Evolutionary conservation across 192 early-diverging fungal genomes (phyloP), one percentile per base, ranked within the genome.

Genomic region (Dissophora globulifera): DNA sequence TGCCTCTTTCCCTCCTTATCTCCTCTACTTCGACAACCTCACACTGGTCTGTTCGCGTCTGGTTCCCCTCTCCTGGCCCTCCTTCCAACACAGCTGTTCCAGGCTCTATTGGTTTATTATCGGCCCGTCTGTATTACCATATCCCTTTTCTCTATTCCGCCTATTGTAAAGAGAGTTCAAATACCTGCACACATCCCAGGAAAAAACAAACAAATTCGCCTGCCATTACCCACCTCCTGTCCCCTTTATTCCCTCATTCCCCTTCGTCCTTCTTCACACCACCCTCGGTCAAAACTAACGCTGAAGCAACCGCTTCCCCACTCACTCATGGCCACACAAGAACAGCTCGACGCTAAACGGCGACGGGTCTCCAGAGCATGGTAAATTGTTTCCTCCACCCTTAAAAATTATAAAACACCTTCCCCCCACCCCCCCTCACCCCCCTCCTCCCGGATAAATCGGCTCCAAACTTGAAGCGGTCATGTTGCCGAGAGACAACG

Each of bases 311-410:
- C n/a, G n/a, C n/a, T n/a, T n/a, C n/a, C n/a, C n/a, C n/a, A n/a
- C n/a, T n/a, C n/a, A n/a, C 45, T 33, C n/a, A 75, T 75, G 70
- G 27, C 72, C 15, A 49, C 72, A n/a, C 63, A 66, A 41, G 72
- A 76, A 13, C 72, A 76, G 58, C 69, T 71, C 16, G 72, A 76
- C 50, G 54, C 55, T 13, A 76, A 76, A 42, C 56, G 72, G 30
- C 63, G 72, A 32, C 57, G 72, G 43, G 72, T 76, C 32, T 76
- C 72, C 15, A 57, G 72, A 26, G 72, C 72, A 46, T 76, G 72
- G 72, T 76, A 55, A 53, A 62, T 46, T 12, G n/a, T 11, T 20
- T 20, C 49, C 22, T n/a, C n/a, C n/a, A n/a, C n/a, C n/a, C 41
- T 42, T 42, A 11, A n/a, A 42, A 42, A n/a, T n/a, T 42, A n/a